These are phyloP conservation scores for Beauveria sp. DNA, from an alignment of 2,329 filamentous ascomycete genomes.

Conservation along the genomic window DNA sequence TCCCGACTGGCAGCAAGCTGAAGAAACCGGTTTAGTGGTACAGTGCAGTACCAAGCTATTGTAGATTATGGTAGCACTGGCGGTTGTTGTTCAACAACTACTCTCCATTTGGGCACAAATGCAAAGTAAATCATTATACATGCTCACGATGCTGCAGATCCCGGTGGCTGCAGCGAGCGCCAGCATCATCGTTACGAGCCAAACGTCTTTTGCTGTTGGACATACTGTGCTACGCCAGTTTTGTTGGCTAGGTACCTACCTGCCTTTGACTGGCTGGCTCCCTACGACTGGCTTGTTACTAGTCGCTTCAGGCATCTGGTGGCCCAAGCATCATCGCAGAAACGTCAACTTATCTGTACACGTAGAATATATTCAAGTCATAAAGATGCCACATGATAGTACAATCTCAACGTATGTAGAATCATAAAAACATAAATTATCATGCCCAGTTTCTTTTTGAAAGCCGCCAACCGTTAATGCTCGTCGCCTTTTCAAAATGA, in stretches of 20 bases:
- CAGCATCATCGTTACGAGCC: not conserved
- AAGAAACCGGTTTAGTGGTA: not conserved
- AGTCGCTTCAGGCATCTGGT: no score
- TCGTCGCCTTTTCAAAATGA: not conserved
- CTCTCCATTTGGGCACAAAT: not conserved
- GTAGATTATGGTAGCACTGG: not conserved
- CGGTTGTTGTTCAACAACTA: not conserved
- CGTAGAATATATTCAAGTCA: not conserved
- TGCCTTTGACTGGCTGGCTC: no score
- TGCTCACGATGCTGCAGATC: not conserved
- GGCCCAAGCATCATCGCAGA: not conserved
- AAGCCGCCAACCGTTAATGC: not conserved
- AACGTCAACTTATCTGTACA: not conserved
- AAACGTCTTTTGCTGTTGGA: no score
- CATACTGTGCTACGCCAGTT: no score
- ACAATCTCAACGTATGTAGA: not conserved
- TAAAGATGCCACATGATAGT: not conserved
- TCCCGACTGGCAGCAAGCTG: not conserved
- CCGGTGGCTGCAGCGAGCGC: not conserved
- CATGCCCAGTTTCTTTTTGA: not conserved
- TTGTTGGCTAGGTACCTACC: no score
- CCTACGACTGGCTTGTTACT: no score
- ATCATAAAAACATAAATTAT: not conserved
- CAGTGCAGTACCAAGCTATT: not conserved
- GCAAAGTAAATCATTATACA: not conserved